Base-by-base conservation (phyloP, 495 filamentous ascomycete species). In the Parachaetomium inaequale region DNA sequence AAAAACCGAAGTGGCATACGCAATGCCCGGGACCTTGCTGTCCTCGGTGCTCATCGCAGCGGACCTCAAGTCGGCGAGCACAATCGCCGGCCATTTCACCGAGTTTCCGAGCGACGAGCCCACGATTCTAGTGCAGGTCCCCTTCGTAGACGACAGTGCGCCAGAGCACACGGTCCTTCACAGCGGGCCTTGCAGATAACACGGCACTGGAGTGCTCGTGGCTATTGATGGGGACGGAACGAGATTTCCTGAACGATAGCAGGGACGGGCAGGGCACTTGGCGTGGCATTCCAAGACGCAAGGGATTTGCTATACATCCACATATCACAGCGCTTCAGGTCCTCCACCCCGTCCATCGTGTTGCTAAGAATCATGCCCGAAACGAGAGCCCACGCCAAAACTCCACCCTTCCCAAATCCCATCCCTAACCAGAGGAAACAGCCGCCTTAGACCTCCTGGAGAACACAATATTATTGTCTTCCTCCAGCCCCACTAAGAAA, bases 101-200 rank as follows among this genome's bases (percentile, higher is more conserved):
- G 70, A 72, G 49, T 72, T 72, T 36, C 70, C 67, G 14, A 68
- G 67, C 50, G 60, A 68, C 38, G 70, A 72, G 59, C 67, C 70
- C 6, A 72, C 70, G 4, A 42, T 72, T 5, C 50, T 72, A 25
- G 61, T 72, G 15, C 70, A 72, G 59, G 57, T 70, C 17, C 70
- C 70, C 2, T 72, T 70, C 54, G 62, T 25, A 23, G 61, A 47
- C n/a, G 49, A 72, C 43, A 63, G 42, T 38, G 63, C 53, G 7
- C 70, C 67, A 2, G 61, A 65, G 23, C 65, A 72, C 32, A 61
- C 29, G 0, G 50, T 72, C 4, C 42, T 72, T 19, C 32, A 72
- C 38, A 67, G 68, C 7, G 70, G 70, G 3, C 58, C 67, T 1
- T 72, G 70, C 53, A 21, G 54, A 11, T 65, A 58, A 34, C 40